These are phyloP conservation scores for Kwoniella heveanensis DNA, from an alignment of 768 basidiomycete genomes.

Conservation along the genomic window DNA sequence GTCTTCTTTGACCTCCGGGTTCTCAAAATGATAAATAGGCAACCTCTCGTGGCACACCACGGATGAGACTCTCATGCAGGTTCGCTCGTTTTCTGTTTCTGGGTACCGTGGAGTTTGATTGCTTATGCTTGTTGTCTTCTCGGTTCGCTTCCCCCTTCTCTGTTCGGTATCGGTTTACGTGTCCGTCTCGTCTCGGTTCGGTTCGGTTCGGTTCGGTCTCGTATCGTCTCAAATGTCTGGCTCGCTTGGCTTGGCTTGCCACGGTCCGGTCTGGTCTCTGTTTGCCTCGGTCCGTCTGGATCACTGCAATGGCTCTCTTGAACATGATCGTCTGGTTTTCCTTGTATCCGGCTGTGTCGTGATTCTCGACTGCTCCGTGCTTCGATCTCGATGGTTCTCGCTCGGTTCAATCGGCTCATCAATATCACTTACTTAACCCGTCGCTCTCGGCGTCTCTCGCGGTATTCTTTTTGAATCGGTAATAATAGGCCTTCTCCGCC, in stretches of 20 bases:
- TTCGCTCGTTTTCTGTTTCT: constrained; percentile 60
- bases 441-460: background rate
- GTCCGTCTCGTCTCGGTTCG: background rate
- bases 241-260: background rate
- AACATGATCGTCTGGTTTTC: constrained; percentile 8
- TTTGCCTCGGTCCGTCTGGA: constrained; percentile 30
- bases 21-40: constrained; percentile 31
- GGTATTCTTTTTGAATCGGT: constrained; percentile 7
- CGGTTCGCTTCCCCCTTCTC: background rate
- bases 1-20: no score
- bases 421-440: no score
- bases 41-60: constrained; percentile 66
- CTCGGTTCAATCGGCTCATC: constrained; percentile 2
- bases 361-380: no score
- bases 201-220: constrained; percentile 38
- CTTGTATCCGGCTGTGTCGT: no score
- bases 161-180: constrained; percentile 31
- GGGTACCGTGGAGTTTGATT: constrained; percentile 1
- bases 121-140: constrained; percentile 35
- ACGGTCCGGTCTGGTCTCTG: no score
- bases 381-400: background rate
- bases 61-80: constrained; percentile 84
- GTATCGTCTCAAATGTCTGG: background rate
- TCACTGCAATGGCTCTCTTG: background rate
- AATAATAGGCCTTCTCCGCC: constrained; percentile 72